phyloP scores from a whole-genome alignment of 2,329 filamentous ascomycete genomes.

The Trichoderma cornu-damae region DNA sequence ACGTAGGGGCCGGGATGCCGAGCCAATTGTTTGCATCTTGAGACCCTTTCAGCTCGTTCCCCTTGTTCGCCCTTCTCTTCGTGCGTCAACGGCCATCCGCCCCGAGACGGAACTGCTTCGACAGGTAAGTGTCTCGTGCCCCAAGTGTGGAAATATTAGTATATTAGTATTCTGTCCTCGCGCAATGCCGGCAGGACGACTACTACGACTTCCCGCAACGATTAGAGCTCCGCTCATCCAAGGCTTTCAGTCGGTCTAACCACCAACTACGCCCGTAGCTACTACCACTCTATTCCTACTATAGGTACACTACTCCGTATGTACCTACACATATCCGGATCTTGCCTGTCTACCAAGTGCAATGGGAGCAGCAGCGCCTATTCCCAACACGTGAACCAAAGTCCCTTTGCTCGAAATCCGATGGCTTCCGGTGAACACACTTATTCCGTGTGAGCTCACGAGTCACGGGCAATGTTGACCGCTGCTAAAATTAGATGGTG shows the following conservation, averaged over 20 bases:
- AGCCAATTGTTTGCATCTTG: neutral
- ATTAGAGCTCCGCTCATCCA: no score
- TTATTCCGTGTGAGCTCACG: neutral
- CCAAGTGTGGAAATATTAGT: neutral
- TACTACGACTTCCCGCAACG: neutral
- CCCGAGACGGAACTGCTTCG: neutral
- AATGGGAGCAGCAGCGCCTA: no score
- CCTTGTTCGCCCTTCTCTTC: neutral
- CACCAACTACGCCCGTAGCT: no score
- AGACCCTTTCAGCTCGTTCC: neutral
- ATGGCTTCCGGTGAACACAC: neutral
- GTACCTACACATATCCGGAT: no score
- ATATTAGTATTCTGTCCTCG: neutral
- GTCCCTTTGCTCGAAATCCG: no score
- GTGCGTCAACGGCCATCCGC: neutral
- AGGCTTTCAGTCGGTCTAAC: no score
- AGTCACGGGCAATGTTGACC: neutral
- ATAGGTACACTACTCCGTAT: no score
- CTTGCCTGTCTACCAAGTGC: no score
- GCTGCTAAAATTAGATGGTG: neutral
- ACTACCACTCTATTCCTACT: no score
- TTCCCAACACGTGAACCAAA: no score
- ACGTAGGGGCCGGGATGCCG: neutral
- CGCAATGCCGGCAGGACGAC: neutral
- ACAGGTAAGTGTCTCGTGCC: neutral